phyloP scores from a whole-genome alignment of 257 asterid genomes.

The Eustoma russellianum region DNA sequence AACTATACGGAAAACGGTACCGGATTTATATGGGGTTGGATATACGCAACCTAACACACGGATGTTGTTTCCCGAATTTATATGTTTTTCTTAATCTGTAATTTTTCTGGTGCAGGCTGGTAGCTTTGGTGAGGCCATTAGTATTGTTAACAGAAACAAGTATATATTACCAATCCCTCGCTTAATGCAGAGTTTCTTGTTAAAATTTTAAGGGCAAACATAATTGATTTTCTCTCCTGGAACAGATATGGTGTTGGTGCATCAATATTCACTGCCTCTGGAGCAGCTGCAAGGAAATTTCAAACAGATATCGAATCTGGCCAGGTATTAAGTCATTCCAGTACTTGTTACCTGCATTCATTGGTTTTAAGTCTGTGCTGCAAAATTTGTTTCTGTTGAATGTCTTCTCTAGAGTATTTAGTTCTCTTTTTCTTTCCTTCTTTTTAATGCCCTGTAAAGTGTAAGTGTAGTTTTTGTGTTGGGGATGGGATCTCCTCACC shows the following conservation, averaged over 20 bases:
- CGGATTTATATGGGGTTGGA: too few species aligned
- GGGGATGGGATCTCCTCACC: too few species aligned
- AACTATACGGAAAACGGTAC: not conserved
- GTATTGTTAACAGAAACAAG: conserved; percentile 65
- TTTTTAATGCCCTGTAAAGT: too few species aligned
- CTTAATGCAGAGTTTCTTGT: too few species aligned
- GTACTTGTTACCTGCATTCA: too few species aligned
- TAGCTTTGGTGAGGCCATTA: conserved; percentile 71
- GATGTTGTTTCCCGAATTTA: too few species aligned
- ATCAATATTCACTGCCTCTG: conserved; percentile 61
- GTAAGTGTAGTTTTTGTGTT: too few species aligned
- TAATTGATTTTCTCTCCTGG: conserved; percentile 17
- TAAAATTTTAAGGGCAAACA: conserved; percentile 1
- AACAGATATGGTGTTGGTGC: conserved; percentile 72
- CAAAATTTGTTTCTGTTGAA: too few species aligned
- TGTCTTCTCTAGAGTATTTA: too few species aligned
- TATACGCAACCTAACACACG: too few species aligned
- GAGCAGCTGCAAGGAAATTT: conserved; percentile 66
- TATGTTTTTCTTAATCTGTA: conserved; percentile 3
- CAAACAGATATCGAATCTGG: conserved; percentile 65
- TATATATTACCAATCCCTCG: conserved; percentile 9
- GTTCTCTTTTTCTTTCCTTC: too few species aligned
- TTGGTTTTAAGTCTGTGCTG: too few species aligned
- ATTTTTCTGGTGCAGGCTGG: conserved; percentile 34
- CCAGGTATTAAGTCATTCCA: conserved; percentile 31